Evolutionary conservation across 305 asterid genomes (phyloP), one percentile per base, ranked within the genome.

Genomic region (Rubia balearica): DNA sequence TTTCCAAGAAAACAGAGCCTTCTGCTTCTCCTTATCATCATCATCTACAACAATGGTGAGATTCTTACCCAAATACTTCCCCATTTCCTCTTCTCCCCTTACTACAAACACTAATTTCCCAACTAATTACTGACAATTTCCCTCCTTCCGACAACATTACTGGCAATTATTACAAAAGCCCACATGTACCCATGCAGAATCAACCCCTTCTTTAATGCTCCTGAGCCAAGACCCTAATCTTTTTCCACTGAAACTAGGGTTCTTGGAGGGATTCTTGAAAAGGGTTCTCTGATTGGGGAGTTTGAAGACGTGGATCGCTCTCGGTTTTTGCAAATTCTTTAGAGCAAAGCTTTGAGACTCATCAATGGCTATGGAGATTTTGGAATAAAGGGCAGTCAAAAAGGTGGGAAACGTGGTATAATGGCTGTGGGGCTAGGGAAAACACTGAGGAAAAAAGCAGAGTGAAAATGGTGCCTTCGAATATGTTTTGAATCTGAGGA

Each of bases 1-100:
- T 62, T 68, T 64, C 74, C 78, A 69, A 14, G 53, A 83, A 63
- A 77, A 76, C 75, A 71, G 81, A 57, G 72, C 73, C 67, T 77
- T 77, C 71, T 83, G 80, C 82, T 78, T 81, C 70, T 74, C 83
- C 70, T 74, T 86, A 61, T 81, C 75, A 73, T 81, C 79, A 66
- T 76, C 82, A 82, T 69, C 76, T 10, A 70, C 65, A 64, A 65
- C 59, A 65, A 13, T 48, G 14, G 57, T 40, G 43, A 75, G 33
- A 70, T 65, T 70, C 33, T 57, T 83, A 70, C 83, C 79, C 71
- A 78, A 81, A 66, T 77, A 75, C 88, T 82, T 83, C 90, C 85
- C 93, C 98, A 91, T 89, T 85, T 74, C 67, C 75, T 51, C 72
- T 84, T 57, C 81, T 73, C 71, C 73, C 78, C 77, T 75, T 38